Base-by-base conservation (phyloP, 805 yeast species). In the Candida berthetii region DNA sequence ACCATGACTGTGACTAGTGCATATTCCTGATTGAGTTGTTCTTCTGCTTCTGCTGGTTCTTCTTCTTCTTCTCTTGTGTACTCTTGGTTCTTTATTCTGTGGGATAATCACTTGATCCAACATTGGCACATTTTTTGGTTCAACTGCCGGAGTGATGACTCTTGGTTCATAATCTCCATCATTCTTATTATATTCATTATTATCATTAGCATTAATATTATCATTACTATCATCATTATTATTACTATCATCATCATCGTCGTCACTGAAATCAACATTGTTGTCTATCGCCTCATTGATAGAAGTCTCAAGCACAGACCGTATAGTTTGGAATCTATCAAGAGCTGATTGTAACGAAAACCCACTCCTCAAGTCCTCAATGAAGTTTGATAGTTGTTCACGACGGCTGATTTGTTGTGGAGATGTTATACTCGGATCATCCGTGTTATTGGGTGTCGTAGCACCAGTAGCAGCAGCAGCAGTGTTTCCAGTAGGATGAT, bases 21-120 rank as follows among this genome's bases (percentile, higher is more conserved):
- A 13, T 13, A 10, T 28, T 28, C 6, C n/a, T 13, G n/a, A n/a
- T 17, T 18, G 8, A 6, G 7, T 20, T 11, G 16, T 39, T 22
- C 24, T 22, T 22, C 24, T 22, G 6, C 8, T 22, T 33, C 36
- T 33, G 18, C 14, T 25, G 14, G 18, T 20, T 40, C 31, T 38
- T 37, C 35, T 40, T 45, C 36, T 42, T 38, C 38, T 51, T 52
- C 37, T 35, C 39, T 11, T 40, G 27, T 22, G 31, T 27, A 31
- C 33, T 11, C 33, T 31, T 3, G 64, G 60, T 11, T 56, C 65
- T 33, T 62, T 61, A 19, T 66, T 71, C 48, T 57, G 64, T 3
- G 82, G 82, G 31, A 69, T 64, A 19, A 77, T 72, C 35, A 78
- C 69, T 31, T 76, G 80, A 48, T 69, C 71, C 13, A 75, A 56